These are phyloP conservation scores for Fonsecaea nubica DNA, from an alignment of 2,329 filamentous ascomycete genomes.

Conservation along the genomic window DNA sequence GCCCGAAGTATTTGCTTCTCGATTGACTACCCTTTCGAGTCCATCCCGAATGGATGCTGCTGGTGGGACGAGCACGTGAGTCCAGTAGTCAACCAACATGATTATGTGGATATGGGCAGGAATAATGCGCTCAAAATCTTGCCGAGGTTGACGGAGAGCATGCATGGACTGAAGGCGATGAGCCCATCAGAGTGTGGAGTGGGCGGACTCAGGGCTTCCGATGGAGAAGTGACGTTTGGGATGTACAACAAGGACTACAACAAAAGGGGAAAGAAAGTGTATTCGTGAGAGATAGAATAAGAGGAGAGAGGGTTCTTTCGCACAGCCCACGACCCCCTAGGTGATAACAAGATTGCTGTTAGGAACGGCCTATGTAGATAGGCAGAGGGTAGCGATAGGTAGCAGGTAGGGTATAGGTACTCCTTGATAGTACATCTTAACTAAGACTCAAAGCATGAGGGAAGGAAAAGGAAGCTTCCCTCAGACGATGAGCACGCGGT, in stretches of 20 bases:
- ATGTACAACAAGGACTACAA: slow-evolving; percentile 5
- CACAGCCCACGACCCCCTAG: neutral
- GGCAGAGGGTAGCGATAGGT: too few species aligned
- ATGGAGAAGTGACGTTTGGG: slow-evolving; percentile 3
- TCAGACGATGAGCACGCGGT: too few species aligned
- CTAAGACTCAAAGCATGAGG: too few species aligned
- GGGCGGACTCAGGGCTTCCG: neutral
- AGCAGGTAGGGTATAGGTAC: too few species aligned
- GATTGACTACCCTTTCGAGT: slow-evolving; percentile 43
- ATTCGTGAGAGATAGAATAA: neutral
- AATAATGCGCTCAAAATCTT: slow-evolving; percentile 19
- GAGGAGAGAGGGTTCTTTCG: neutral
- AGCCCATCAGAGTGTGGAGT: slow-evolving; percentile 1
- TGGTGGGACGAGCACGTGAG: slow-evolving; percentile 33
- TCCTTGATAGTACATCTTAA: too few species aligned
- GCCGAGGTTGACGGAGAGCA: slow-evolving; percentile 7
- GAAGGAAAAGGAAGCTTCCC: too few species aligned
- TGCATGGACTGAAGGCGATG: neutral
- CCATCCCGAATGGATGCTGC: slow-evolving; percentile 32
- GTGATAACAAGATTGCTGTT: neutral
- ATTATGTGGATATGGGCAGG: slow-evolving; percentile 19
- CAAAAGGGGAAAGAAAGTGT: neutral
- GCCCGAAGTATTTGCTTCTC: slow-evolving; percentile 48
- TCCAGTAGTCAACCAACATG: slow-evolving; percentile 8
- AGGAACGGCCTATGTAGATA: too few species aligned